Evolutionary conservation across 352 stramenopile genomes (phyloP), one percentile per base, ranked within the genome.

Genomic region (Thraustochytrium striatum): DNA sequence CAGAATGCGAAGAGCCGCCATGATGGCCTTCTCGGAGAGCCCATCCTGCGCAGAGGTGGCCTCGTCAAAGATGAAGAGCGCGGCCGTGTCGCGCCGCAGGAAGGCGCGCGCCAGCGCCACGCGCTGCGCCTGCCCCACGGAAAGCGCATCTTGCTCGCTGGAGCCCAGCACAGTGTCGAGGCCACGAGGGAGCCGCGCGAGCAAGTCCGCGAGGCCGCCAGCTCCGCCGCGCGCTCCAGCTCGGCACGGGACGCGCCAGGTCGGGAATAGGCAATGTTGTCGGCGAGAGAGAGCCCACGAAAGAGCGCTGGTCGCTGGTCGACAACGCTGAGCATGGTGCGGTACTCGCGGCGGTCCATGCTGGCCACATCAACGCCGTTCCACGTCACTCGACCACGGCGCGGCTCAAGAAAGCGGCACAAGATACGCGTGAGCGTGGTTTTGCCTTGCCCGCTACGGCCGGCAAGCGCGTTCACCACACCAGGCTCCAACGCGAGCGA

Each of bases 311-410:
- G 88, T 39, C 93, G 88, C 30, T 75, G 90, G 83, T 91, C 91
- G 21, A 95, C 90, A n/a, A 93, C 88, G 33, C 89, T 89, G 58
- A 95, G 93, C 68, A 92, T 88, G 78, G 91, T 88, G 36, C 90
- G 89, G 59, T 94, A 82, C 86, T 86, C 92, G 13, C 83, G 88
- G 13, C 88, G 88, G 72, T 88, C 87, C 3, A 95, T 78, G 19
- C 82, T 85, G 39, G 84, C 73, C 61, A 92, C 87, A 73, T 93
- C 88, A 36, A 91, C 86, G 9, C 88, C 88, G 61, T 94, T 88
- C 32, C 93, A 80, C 19, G 84, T 87, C 43, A 94, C 86, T 0
- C 72, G 57, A 30, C 89, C 90, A 35, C 81, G 85, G 36, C 86
- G 88, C 0, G 88, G 87, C 28, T 83, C 83, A 25, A 92, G 85